Percentiles rank a stretch among this genome's conserved stretches.
phyloP scores from a whole-genome alignment of 2,329 filamentous ascomycete genomes.

The Emmonsia crescens region DNA sequence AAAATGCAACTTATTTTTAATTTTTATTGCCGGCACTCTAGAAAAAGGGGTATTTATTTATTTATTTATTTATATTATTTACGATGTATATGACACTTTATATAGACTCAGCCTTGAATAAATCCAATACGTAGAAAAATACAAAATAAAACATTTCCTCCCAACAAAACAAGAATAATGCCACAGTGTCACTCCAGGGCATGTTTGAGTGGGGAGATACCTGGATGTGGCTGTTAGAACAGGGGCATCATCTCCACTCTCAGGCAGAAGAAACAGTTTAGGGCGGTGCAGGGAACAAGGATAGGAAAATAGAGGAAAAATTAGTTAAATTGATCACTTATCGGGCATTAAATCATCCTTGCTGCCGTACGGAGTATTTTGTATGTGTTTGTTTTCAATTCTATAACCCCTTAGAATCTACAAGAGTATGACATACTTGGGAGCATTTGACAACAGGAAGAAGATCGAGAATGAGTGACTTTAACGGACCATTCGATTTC shows the following conservation, averaged over 20 bases:
- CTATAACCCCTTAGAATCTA: too few relatives aligned
- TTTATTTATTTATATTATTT: neutral
- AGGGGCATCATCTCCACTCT: neutral
- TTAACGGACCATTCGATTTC: neutral
- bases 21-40: too few relatives aligned
- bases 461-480: neutral
- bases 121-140: neutral
- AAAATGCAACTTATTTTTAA: too few relatives aligned
- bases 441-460: too few relatives aligned
- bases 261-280: neutral
- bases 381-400: too few relatives aligned
- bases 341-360: too few relatives aligned
- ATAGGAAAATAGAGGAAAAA: too few relatives aligned
- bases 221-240: neutral
- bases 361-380: too few relatives aligned
- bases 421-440: too few relatives aligned
- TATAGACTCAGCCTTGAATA: neutral
- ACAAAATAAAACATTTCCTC: neutral
- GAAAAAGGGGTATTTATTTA: too few relatives aligned
- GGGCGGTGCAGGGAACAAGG: too few relatives aligned
- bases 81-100: neutral
- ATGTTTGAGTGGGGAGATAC: neutral
- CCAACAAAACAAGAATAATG: neutral
- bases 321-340: too few relatives aligned
- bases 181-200: neutral